Evolutionary conservation across 768 basidiomycete species (phyloP), one percentile per base, ranked within the genome.

Genomic region (Suillus paluster): DNA sequence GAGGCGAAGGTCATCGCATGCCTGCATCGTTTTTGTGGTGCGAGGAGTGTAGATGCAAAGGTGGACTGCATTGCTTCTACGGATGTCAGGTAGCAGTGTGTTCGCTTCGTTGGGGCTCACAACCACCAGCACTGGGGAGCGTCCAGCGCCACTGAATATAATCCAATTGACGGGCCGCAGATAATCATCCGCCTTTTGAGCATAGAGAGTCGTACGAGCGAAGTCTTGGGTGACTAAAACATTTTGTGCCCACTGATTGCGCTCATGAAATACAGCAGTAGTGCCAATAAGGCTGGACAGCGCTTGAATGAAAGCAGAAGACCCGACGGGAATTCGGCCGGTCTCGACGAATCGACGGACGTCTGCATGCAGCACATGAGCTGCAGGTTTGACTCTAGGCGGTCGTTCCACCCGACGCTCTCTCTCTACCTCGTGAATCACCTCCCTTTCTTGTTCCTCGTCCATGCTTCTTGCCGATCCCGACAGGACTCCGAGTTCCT

Each of bases 371-470:
- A 78, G 23, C 1, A 49, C 48, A 60, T 78, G 77, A 1, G 1
- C 11, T 4, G 67, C 66, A 8, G 74, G 64, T 17, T 52, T 10
- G 7, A 73, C 71, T 27, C 48, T 68, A 1, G 73, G 65, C 5
- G 80, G 78, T 8, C 80, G 72, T 64, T 80, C 70, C 1, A 77
- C 62, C 57, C 82, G 73, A 11, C 67, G 70, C 60, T 84, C 82
- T 7, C 66, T 68, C 64, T 83, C 81, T 5, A 75, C 70, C 65
- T 85, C 83, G 25, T 80, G 80, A 3, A 67, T 62, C 7, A 85
- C 70, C 60, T 85, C 82, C 27, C 83, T 70, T 58, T 85, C 84
- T 61, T 84, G 83, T 62, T 84, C 84, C 64, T 84, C 82, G 30
- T 78, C 78, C 67, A 81, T 67, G 39, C 59, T 65, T 30, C 61